Evolutionary conservation across 1,139 yeast genomes (phyloP).

Genomic region (Magnusiomyces sp.): DNA sequence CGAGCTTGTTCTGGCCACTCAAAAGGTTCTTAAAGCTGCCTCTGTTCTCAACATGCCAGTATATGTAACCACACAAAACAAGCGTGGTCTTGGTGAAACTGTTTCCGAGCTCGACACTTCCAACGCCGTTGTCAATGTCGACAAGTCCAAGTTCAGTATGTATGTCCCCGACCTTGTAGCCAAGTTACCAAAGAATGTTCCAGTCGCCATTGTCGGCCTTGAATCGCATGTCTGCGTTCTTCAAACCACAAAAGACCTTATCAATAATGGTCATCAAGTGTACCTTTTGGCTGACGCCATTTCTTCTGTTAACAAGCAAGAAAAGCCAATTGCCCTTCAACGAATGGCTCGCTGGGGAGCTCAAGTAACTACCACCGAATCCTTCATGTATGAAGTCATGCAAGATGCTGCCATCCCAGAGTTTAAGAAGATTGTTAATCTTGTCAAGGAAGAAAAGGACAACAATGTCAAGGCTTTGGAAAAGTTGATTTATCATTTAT

Average conservation of each 20-base stretch:
- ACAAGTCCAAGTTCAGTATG: slow-evolving; percentile 26
- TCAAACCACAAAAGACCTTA: slow-evolving; percentile 24
- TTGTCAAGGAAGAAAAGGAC: slow-evolving; percentile 18
- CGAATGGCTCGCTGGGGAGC: slow-evolving; percentile 23
- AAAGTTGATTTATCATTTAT: slow-evolving; percentile 13
- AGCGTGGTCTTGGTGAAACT: slow-evolving; percentile 23
- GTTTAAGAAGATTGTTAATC: slow-evolving; percentile 18
- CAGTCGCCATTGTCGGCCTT: slow-evolving; percentile 25
- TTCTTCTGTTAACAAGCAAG: slow-evolving; percentile 21
- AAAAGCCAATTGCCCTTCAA: slow-evolving; percentile 23
- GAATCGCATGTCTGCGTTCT: slow-evolving; percentile 26
- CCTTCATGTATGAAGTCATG: slow-evolving; percentile 36
- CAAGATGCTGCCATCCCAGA: slow-evolving; percentile 27
- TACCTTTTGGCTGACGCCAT: slow-evolving; percentile 25
- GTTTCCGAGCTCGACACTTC: slow-evolving; percentile 20
- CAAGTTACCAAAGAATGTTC: slow-evolving; percentile 16
- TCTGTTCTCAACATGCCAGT: slow-evolving; percentile 21
- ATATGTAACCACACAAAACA: slow-evolving; percentile 25
- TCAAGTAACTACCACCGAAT: slow-evolving; percentile 28
- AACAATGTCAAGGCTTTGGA: slow-evolving; percentile 17
- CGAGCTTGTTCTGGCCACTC: slow-evolving; percentile 20
- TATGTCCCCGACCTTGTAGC: slow-evolving; percentile 20
- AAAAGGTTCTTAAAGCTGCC: slow-evolving; percentile 20
- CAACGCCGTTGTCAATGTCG: slow-evolving; percentile 20
- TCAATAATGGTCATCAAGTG: slow-evolving; percentile 22